Evolutionary conservation across 2,329 filamentous ascomycete genomes (phyloP).

Genomic region (Xylariales sp.): DNA sequence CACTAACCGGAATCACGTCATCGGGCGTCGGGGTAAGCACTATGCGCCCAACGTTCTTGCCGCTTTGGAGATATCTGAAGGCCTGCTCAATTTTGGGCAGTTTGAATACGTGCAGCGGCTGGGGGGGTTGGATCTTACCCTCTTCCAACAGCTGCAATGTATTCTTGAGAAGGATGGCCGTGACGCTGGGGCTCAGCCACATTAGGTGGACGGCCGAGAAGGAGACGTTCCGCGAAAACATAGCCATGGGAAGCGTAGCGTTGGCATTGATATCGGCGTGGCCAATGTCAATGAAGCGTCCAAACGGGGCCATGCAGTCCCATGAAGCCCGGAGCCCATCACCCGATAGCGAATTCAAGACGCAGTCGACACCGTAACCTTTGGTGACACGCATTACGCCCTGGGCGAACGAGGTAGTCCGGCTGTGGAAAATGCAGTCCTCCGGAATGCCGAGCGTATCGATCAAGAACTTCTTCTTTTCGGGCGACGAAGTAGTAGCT

Average conservation of each 20-base stretch:
- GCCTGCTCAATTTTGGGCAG: background rate
- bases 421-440: slow-evolving; percentile 21
- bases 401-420: slow-evolving; percentile 17
- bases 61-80: slow-evolving; percentile 1
- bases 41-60: background rate
- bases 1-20: slow-evolving; percentile 12
- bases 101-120: background rate
- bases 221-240: slow-evolving; percentile 21
- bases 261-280: slow-evolving; percentile 24
- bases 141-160: background rate
- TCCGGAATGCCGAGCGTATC: slow-evolving; percentile 18
- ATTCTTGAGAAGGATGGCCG: background rate
- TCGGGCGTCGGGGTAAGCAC: slow-evolving; percentile 3
- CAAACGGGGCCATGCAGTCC: slow-evolving; percentile 25
- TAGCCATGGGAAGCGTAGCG: slow-evolving; percentile 27
- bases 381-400: slow-evolving; percentile 15
- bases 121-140: background rate
- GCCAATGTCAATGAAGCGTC: slow-evolving; percentile 26
- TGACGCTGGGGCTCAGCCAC: too few species aligned
- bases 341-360: slow-evolving; percentile 19
- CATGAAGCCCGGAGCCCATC: slow-evolving; percentile 21
- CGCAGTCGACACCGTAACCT: slow-evolving; percentile 19
- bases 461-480: slow-evolving; percentile 20
- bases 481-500: slow-evolving; percentile 20
- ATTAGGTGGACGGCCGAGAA: slow-evolving; percentile 4